phyloP scores from a whole-genome alignment of 2,329 filamentous ascomycete species.

The Cadophora sp. region DNA sequence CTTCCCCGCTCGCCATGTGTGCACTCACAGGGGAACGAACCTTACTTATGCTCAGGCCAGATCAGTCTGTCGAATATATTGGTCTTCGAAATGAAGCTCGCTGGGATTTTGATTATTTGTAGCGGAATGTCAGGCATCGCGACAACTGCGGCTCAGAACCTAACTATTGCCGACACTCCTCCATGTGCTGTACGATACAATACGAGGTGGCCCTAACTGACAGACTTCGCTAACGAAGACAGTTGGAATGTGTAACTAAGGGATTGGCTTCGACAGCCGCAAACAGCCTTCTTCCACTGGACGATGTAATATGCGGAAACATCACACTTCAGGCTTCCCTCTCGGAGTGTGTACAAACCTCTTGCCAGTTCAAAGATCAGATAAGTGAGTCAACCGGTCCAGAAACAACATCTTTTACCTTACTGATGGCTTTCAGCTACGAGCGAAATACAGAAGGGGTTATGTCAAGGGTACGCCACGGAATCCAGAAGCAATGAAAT shows the following conservation, averaged over 20 bases:
- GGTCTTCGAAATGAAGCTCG: not conserved
- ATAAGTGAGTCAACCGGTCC: not conserved
- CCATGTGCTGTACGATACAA: slow-evolving; percentile 3
- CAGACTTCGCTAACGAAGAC: not conserved
- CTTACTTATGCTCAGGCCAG: not conserved
- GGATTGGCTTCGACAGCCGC: not conserved
- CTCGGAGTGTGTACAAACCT: slow-evolving; percentile 11
- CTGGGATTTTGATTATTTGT: not conserved
- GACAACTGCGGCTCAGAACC: not conserved
- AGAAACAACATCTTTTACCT: not conserved
- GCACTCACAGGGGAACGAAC: not conserved
- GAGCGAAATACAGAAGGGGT: not conserved
- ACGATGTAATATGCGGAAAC: slow-evolving; percentile 3
- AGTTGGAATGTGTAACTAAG: slow-evolving; percentile 3
- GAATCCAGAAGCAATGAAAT: slow-evolving; percentile 4
- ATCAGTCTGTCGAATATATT: not conserved
- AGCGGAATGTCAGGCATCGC: not conserved
- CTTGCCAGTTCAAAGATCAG: slow-evolving; percentile 3
- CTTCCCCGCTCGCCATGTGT: not conserved
- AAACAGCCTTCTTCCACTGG: not conserved
- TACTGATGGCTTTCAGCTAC: not conserved
- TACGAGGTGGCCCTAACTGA: not conserved
- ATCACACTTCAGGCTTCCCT: not conserved
- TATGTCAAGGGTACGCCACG: not conserved
- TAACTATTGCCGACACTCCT: slow-evolving; percentile 10